phyloP scores from a whole-genome alignment of 2,329 filamentous ascomycete species.

The Ceratocystis papillata region DNA sequence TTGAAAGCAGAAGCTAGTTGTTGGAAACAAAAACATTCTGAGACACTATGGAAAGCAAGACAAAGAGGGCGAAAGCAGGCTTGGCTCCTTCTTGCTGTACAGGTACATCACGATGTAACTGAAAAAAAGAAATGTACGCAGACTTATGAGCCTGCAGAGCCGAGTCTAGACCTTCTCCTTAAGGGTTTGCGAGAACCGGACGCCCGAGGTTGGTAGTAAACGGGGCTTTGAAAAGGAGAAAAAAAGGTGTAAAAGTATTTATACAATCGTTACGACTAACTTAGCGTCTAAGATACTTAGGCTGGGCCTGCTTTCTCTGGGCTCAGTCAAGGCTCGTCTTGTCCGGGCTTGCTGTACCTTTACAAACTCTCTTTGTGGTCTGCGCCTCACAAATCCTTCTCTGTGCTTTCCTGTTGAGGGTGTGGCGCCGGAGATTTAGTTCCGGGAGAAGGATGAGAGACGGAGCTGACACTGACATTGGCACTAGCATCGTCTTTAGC shows the following conservation, averaged over 20 bases:
- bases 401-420: neutral
- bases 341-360: no score
- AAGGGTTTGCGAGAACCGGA: no score
- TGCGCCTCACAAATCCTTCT: neutral
- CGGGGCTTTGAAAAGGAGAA: constrained; percentile 12
- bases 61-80: neutral
- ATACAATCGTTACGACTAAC: neutral
- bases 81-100: neutral
- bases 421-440: constrained; percentile 4
- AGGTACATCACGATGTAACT: neutral
- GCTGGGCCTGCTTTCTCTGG: no score
- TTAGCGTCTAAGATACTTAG: no score
- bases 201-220: neutral
- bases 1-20: neutral
- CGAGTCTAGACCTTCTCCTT: no score
- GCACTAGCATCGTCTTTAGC: neutral
- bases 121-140: neutral
- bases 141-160: no score
- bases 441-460: constrained; percentile 13
- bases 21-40: neutral
- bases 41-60: neutral
- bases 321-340: no score
- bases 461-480: neutral
- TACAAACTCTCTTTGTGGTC: no score
- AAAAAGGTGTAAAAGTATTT: constrained; percentile 5